These are phyloP conservation scores for Quillaja saponaria DNA, from an alignment of 306 rosid genomes.

Conservation along the genomic window DNA sequence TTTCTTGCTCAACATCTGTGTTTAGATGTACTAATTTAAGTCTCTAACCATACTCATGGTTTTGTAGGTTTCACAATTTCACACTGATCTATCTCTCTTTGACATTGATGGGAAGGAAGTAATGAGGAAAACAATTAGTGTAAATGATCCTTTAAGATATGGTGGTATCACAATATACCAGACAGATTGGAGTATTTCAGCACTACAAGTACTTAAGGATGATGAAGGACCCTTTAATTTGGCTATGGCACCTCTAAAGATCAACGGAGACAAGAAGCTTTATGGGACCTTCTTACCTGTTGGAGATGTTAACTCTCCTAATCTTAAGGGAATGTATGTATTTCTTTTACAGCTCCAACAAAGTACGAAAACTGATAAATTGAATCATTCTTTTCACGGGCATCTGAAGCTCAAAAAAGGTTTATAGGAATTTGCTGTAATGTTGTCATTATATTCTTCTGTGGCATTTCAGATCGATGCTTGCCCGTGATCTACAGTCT, in stretches of 20 bases:
- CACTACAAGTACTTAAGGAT: conserved; percentile 81
- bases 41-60: background rate
- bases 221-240: conserved; percentile 91
- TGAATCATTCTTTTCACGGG: too few relatives aligned
- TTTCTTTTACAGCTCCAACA: background rate
- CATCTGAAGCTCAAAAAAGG: too few relatives aligned
- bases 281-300: conserved; percentile 84
- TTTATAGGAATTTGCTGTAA: too few relatives aligned
- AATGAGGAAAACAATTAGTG: conserved; percentile 85
- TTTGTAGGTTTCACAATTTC: conserved; percentile 81
- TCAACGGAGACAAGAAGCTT: conserved; percentile 96
- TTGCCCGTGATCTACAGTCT: conserved; percentile 93
- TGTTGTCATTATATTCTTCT: conserved; percentile 22
- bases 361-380: too few relatives aligned
- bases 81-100: conserved; percentile 75
- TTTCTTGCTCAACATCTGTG: too few relatives aligned
- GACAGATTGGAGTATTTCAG: conserved; percentile 92
- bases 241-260: conserved; percentile 89
- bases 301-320: conserved; percentile 69
- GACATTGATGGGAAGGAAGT: conserved; percentile 86
- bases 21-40: too few relatives aligned
- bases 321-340: conserved; percentile 88
- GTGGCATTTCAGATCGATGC: conserved; percentile 77
- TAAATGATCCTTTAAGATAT: conserved; percentile 85
- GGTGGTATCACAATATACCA: conserved; percentile 87